These are phyloP conservation scores for Colletotrichum kahawae DNA, from an alignment of 2,329 filamentous ascomycete genomes.

Conservation along the genomic window DNA sequence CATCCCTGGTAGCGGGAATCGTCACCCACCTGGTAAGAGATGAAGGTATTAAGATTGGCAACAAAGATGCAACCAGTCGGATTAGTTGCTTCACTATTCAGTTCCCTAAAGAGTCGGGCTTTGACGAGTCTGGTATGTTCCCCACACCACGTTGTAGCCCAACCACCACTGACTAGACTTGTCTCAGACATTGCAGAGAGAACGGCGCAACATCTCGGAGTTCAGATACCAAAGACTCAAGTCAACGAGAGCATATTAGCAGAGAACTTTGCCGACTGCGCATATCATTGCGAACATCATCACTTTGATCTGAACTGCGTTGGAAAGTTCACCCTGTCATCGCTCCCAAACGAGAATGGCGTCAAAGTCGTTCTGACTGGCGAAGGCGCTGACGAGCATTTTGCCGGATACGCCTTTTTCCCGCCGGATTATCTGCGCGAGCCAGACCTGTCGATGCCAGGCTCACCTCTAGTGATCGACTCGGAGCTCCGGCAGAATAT, in stretches of 20 bases:
- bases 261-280: slow-evolving; percentile 30
- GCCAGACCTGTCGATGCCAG: slow-evolving; percentile 41
- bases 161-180: background rate
- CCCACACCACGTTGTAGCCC: too few relatives aligned
- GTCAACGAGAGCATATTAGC: slow-evolving; percentile 32
- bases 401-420: slow-evolving; percentile 55
- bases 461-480: slow-evolving; percentile 10
- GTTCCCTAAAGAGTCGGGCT: slow-evolving; percentile 53
- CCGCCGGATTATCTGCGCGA: slow-evolving; percentile 53
- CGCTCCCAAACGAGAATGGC: slow-evolving; percentile 46
- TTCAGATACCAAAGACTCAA: slow-evolving; percentile 27
- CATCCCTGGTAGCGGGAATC: slow-evolving; percentile 61
- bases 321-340: slow-evolving; percentile 53
- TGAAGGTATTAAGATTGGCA: slow-evolving; percentile 50
- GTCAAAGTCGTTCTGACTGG: slow-evolving; percentile 59
- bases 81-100: slow-evolving; percentile 52
- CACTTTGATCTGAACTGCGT: slow-evolving; percentile 55
- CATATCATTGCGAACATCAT: slow-evolving; percentile 36
- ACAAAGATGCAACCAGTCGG: slow-evolving; percentile 25
- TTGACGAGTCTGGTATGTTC: slow-evolving; percentile 49
- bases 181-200: background rate
- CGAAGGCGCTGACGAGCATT: slow-evolving; percentile 59
- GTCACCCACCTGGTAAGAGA: slow-evolving; percentile 53
- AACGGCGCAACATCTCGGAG: slow-evolving; percentile 32
- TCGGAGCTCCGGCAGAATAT: background rate